Evolutionary conservation across 2,329 filamentous ascomycete species (phyloP).

Genomic region (Alternaria consortialis): DNA sequence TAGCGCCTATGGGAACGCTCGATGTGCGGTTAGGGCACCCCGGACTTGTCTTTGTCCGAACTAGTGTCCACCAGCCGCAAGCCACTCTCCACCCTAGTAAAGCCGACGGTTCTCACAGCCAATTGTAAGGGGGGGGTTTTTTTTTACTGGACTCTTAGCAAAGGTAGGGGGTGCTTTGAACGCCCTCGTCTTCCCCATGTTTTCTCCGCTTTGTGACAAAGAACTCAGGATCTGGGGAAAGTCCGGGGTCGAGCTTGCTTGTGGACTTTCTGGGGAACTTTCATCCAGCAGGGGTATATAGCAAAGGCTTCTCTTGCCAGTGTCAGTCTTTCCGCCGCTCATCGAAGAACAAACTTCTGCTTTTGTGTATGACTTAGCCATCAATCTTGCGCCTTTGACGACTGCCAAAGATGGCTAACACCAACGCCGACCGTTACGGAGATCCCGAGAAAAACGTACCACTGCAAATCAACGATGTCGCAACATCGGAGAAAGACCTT

Average conservation of each 20-base stretch:
- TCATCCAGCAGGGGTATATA: slow-evolving; percentile 32
- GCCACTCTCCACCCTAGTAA: not conserved
- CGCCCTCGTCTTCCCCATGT: not conserved
- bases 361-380: too few species aligned
- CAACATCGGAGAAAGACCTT: too few species aligned
- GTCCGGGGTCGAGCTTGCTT: slow-evolving; percentile 24
- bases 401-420: too few species aligned
- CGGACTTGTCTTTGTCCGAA: slow-evolving; percentile 25
- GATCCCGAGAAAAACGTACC: too few species aligned
- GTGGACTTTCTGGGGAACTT: slow-evolving; percentile 30
- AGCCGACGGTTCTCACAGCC: not conserved
- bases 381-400: too few species aligned
- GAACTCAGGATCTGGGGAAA: slow-evolving; percentile 33
- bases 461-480: too few species aligned
- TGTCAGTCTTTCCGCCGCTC: too few species aligned
- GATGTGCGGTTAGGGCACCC: not conserved
- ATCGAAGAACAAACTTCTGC: too few species aligned
- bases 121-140: not conserved
- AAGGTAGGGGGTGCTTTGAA: too few species aligned
- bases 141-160: too few species aligned
- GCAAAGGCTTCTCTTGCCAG: slow-evolving; percentile 33
- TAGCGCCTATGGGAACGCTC: slow-evolving; percentile 21
- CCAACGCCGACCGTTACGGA: too few species aligned
- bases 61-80: slow-evolving; percentile 2
- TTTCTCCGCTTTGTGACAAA: not conserved